A percentile compares a stretch with the other conserved stretches of the same genome.
phyloP scores from a whole-genome alignment of 768 basidiomycete genomes.

The Collybia mongolica region DNA sequence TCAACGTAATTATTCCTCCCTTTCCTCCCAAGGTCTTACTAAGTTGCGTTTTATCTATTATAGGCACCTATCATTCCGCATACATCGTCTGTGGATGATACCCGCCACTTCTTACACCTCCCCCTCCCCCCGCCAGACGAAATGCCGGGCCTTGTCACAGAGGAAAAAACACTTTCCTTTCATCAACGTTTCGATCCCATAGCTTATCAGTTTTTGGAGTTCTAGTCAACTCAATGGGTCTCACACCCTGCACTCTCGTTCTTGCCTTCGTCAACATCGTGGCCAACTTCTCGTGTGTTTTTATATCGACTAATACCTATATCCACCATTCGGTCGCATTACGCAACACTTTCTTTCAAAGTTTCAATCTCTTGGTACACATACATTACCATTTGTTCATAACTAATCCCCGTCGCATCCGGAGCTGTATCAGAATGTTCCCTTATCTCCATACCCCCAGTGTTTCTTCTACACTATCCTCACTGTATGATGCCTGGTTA shows the following conservation, averaged over 20 bases:
- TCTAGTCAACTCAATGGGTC: conserved; percentile 36
- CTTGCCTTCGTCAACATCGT: no score
- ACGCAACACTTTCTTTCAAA: conserved; percentile 7
- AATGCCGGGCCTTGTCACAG: conserved; percentile 73
- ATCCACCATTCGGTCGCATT: no score
- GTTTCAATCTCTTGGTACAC: conserved; percentile 7
- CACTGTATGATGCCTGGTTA: conserved; percentile 1
- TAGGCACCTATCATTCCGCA: conserved; percentile 88
- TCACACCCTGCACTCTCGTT: no score
- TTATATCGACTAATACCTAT: no score
- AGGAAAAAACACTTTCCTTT: conserved; percentile 57
- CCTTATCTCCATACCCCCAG: background rate
- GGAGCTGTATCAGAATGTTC: conserved; percentile 20
- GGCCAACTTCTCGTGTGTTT: no score
- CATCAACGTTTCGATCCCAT: conserved; percentile 67
- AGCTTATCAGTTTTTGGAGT: conserved; percentile 74
- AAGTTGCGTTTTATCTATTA: conserved; percentile 8
- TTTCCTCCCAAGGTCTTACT: conserved; percentile 2
- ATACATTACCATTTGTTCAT: background rate
- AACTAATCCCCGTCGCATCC: background rate
- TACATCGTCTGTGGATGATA: conserved; percentile 78
- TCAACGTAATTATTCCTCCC: conserved; percentile 53
- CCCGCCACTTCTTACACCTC: conserved; percentile 80
- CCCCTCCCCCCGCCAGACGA: conserved; percentile 76
- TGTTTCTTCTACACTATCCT: conserved; percentile 9